These are phyloP conservation scores for Teratosphaeria nubilosa DNA, from an alignment of 2,329 filamentous ascomycete genomes.

Conservation along the genomic window DNA sequence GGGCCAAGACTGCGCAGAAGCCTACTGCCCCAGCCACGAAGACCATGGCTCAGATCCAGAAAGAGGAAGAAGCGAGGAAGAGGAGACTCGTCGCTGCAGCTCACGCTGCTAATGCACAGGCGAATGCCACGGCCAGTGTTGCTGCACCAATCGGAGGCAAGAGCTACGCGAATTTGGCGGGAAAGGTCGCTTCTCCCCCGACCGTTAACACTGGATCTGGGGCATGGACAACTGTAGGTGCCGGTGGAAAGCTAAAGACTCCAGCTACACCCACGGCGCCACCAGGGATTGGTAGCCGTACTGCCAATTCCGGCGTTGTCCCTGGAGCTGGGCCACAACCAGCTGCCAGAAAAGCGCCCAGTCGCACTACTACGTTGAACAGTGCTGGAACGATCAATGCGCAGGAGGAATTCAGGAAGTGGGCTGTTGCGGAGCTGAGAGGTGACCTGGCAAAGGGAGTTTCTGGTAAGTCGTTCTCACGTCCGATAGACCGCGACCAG, in stretches of 20 bases:
- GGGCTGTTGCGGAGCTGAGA: conserved; percentile 69
- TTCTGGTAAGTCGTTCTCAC: conserved; percentile 43
- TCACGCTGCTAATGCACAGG: conserved; percentile 37
- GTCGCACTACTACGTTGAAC: conserved; percentile 45
- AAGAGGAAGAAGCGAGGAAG: conserved; percentile 88
- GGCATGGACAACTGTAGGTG: conserved; percentile 92
- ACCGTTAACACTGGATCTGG: conserved; percentile 45
- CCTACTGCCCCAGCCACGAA: conserved; percentile 55
- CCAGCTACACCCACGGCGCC: conserved; percentile 45
- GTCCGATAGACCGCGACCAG: not conserved
- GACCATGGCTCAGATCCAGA: conserved; percentile 90
- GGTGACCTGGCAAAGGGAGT: conserved; percentile 62
- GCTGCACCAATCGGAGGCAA: conserved; percentile 52
- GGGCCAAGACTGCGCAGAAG: conserved; percentile 56
- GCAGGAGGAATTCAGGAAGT: conserved; percentile 88
- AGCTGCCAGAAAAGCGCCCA: conserved; percentile 29
- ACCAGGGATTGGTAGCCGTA: conserved; percentile 32
- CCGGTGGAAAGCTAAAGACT: conserved; percentile 80
- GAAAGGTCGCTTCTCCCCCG: conserved; percentile 50
- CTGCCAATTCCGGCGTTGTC: conserved; percentile 36
- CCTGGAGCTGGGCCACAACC: conserved; percentile 15
- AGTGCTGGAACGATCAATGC: conserved; percentile 49
- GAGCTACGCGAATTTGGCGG: conserved; percentile 87
- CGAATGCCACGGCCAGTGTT: conserved; percentile 33
- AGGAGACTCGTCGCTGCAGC: conserved; percentile 53